A percentile compares a stretch with the other conserved stretches of the same genome.
Conservation (phyloP, 2,329 filamentous ascomycete species). For the Colletotrichum sp. region DNA sequence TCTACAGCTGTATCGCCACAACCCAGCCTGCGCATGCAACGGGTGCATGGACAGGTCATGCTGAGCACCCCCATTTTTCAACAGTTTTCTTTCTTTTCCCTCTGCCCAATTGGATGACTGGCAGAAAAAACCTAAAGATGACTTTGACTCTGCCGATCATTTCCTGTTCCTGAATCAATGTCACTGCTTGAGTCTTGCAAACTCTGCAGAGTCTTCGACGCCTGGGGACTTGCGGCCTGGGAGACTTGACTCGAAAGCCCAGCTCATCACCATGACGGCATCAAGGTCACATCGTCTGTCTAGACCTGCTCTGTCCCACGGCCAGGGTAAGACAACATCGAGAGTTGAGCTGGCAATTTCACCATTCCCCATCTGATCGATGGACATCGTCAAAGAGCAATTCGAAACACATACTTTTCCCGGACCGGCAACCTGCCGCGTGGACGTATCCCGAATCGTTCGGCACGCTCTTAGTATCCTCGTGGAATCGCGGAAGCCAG, state of each 20-base stretch:
- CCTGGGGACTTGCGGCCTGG: neutral
- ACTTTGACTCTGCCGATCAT: neutral
- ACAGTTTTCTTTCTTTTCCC: neutral
- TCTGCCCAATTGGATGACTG: neutral
- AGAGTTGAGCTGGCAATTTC: neutral
- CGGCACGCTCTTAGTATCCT: neutral
- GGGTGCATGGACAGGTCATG: neutral
- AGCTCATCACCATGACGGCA: neutral
- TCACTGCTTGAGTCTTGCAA: neutral
- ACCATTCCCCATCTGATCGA: neutral
- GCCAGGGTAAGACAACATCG: neutral
- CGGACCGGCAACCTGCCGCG: neutral
- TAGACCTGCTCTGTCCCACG: neutral
- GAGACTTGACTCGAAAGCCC: neutral
- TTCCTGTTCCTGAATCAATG: conserved; percentile 7
- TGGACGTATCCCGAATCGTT: neutral
- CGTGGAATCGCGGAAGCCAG: neutral
- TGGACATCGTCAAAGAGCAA: neutral
- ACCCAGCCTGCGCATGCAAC: neutral
- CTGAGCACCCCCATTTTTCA: neutral
- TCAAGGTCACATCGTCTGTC: neutral
- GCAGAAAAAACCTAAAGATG: neutral
- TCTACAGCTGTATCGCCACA: neutral
- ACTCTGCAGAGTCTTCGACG: neutral
- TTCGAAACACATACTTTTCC: neutral